phyloP scores from a whole-genome alignment of 2,329 filamentous ascomycete species.

The Cladosporium sp. region DNA sequence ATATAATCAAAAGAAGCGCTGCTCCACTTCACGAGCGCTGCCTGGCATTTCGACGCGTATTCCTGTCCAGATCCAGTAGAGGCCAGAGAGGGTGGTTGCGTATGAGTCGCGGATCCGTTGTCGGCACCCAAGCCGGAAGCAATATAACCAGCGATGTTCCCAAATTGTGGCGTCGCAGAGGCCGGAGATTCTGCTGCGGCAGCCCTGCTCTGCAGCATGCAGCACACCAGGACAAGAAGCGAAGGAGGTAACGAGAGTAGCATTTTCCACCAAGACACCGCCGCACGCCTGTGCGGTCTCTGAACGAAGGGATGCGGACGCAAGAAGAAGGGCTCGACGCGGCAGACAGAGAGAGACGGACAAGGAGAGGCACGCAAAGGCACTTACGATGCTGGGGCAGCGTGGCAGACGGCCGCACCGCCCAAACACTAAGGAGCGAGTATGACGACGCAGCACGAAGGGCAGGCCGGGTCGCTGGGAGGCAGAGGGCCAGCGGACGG shows the following conservation, averaged over 20 bases:
- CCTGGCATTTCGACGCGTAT: constrained; percentile 5
- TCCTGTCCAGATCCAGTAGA: constrained; percentile 6
- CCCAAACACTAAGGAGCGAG: background rate
- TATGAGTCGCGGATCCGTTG: background rate
- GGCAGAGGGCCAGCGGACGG: constrained; percentile 2
- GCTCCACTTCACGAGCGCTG: constrained; percentile 4
- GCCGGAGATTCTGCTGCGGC: background rate
- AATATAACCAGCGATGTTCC: constrained; percentile 6
- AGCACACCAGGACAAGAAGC: constrained; percentile 3
- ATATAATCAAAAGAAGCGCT: constrained; percentile 1
- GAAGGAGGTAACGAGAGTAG: constrained; percentile 6
- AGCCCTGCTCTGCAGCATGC: background rate
- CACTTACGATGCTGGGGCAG: background rate
- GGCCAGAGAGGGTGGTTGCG: background rate
- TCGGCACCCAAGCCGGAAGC: constrained; percentile 4
- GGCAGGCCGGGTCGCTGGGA: background rate
- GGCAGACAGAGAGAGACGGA: background rate
- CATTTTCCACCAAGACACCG: constrained; percentile 7
- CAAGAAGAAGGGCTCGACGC: background rate
- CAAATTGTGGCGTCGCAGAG: background rate
- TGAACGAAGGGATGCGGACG: background rate
- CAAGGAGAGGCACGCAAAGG: constrained; percentile 4
- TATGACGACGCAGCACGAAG: constrained; percentile 2
- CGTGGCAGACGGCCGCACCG: background rate
- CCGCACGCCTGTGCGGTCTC: background rate